phyloP scores from a whole-genome alignment of 306 rosid species.

The Carpinus viminea region DNA sequence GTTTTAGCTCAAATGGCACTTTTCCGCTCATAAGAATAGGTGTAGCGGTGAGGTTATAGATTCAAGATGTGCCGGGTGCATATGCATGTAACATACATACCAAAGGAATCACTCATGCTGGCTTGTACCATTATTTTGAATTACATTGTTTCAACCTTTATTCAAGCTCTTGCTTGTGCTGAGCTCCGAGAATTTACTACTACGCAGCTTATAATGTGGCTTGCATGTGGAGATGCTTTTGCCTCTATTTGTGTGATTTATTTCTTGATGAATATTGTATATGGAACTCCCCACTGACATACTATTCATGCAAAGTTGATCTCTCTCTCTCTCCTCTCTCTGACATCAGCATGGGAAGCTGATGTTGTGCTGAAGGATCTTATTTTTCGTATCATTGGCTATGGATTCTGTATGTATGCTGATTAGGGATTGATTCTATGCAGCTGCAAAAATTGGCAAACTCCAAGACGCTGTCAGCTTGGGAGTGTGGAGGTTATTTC shows the following conservation, averaged over 20 bases:
- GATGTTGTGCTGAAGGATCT: not conserved
- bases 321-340: too few species aligned
- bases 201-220: not conserved
- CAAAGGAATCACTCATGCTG: not conserved
- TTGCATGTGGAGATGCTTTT: not conserved
- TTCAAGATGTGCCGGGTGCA: not conserved
- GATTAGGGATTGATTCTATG: not conserved
- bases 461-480: constrained; percentile 34
- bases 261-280: not conserved
- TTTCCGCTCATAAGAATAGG: not conserved
- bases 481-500: constrained; percentile 51
- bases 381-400: not conserved
- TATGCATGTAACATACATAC: not conserved
- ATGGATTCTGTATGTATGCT: not conserved
- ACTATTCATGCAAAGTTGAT: not conserved
- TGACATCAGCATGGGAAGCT: not conserved
- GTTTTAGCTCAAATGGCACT: not conserved
- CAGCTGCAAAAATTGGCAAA: constrained; percentile 23
- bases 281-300: not conserved
- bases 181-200: not conserved
- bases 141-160: not conserved
- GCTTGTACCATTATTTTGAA: not conserved
- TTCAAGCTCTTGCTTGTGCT: not conserved
- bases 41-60: not conserved
- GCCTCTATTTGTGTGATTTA: not conserved